Base-by-base conservation (phyloP, 441 rosid genomes). In the Erysimum cheiri region DNA sequence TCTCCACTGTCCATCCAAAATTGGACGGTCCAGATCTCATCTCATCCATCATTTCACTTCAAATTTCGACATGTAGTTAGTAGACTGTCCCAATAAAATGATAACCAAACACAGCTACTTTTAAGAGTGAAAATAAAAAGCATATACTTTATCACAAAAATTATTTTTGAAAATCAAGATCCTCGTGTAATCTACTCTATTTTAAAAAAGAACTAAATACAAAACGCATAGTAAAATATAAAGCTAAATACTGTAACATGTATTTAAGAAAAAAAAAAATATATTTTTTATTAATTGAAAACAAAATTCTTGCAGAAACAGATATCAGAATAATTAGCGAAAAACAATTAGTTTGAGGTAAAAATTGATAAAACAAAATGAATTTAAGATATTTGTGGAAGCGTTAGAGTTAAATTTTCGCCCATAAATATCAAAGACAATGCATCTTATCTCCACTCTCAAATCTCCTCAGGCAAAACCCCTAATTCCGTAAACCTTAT, bases 401-500 rank as follows among this genome's bases (percentile, higher is more conserved):
- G 7, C 7, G 2, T 22, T 22, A 22, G 24, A 22, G 24, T 22
- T 22, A 1, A 22, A 22, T 22, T 31, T 31, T 31, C 6, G 33
- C 1, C 59, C 5, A 71, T 76, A 76, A 71, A 71, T 71, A 76
- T 43, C 55, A 11, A 48, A 33, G 0, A 56, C 49, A 3, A 37
- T 41, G 22, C 50, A 14, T 28, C 67, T 33, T 41, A 46, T 50
- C 65, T 52, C 49, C 61, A 57, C 61, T 57, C 79, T 57, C 62
- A 56, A 54, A 46, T 36, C 70, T 69, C 47, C 40, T 43, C 36
- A 7, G n/a, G n/a, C n/a, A 59, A 53, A 72, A 58, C 47, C 64
- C 75, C 22, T 44, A n/a, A 65, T 22, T 22, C 24, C 24, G 24
- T 67, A 57, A 40, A 13, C 56, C 81, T 76, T 79, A 81, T 80